phyloP scores from a whole-genome alignment of 169 alveolate genomes.

The Eimeria sp. region DNA sequence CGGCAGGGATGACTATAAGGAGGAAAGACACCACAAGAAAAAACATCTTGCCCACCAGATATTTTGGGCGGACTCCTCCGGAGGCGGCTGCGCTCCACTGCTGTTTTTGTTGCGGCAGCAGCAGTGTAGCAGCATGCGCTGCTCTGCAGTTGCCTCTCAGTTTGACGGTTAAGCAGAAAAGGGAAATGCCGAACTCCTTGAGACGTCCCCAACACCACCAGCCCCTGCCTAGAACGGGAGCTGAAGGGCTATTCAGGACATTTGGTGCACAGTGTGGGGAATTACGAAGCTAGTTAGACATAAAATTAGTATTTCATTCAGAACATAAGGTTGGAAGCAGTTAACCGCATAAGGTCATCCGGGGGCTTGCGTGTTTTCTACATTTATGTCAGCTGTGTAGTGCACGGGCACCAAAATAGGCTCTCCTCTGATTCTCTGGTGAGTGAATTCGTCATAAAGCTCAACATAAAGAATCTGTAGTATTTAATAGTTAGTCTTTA shows the following conservation, averaged over 20 bases:
- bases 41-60: not conserved
- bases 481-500: not conserved
- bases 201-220: not conserved
- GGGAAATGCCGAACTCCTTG: not conserved
- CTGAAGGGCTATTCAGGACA: not conserved
- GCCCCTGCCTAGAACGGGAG: not conserved
- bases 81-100: slow-evolving; percentile 23
- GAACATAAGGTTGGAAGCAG: not conserved
- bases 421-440: not conserved
- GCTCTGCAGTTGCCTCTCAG: not conserved
- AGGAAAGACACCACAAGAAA: not conserved
- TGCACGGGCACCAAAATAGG: too few species aligned
- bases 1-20: not conserved
- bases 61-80: not conserved
- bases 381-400: not conserved
- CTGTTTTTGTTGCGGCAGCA: not conserved
- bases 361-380: not conserved
- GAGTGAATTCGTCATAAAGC: not conserved
- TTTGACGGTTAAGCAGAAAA: not conserved
- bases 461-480: not conserved
- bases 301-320: not conserved
- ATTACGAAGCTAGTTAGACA: not conserved
- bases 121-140: slow-evolving; percentile 21
- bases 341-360: not conserved
- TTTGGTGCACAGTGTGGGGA: not conserved